Evolutionary conservation across 73 alveolate genomes (phyloP), one percentile per base, ranked within the genome.

Genomic region (Breviolum minutum): DNA sequence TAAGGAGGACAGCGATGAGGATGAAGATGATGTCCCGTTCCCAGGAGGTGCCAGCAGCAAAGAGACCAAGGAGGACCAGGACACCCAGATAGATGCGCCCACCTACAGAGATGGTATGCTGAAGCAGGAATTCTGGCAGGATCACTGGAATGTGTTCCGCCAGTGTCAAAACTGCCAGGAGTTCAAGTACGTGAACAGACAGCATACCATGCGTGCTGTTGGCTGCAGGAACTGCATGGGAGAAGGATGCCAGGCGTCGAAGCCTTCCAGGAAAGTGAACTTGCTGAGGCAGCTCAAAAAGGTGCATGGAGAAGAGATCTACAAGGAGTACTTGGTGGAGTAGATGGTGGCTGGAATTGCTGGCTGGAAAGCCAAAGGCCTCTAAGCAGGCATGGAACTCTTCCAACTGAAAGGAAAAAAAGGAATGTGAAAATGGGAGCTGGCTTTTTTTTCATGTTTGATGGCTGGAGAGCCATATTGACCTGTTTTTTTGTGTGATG

Each of bases 381-480:
- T 17, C 74, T 13, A 11, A 66, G 74, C 24, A 13, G 74, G 74
- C 74, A 66, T 13, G 74, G 24, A 13, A 66, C 74, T 17, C n/a
- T n/a, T n/a, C n/a, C n/a, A n/a, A n/a, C n/a, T n/a, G n/a, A n/a
- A n/a, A n/a, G n/a, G n/a, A n/a, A 13, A 17, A 11, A 66, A 11
- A 66, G 74, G 24, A 13, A 17, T 11, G 17, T 11, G 24, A 66
- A 66, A 66, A 66, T 66, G 17, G 11, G 11, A 17, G 74, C 74
- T n/a, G n/a, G n/a, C n/a, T n/a, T n/a, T n/a, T n/a, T n/a, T n/a
- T n/a, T n/a, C n/a, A n/a, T n/a, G 69, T 80, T 14, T n/a, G 89
- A 30, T 80, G 89, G 89, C 89, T 80, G 89, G 89, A 80, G 8
- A 80, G 89, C 89, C 89, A 48, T 82, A n/a, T n/a, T n/a, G 82